Evolutionary conservation across 2,329 filamentous ascomycete genomes (phyloP).

Genomic region (Pseudogymnoascus verrucosus): DNA sequence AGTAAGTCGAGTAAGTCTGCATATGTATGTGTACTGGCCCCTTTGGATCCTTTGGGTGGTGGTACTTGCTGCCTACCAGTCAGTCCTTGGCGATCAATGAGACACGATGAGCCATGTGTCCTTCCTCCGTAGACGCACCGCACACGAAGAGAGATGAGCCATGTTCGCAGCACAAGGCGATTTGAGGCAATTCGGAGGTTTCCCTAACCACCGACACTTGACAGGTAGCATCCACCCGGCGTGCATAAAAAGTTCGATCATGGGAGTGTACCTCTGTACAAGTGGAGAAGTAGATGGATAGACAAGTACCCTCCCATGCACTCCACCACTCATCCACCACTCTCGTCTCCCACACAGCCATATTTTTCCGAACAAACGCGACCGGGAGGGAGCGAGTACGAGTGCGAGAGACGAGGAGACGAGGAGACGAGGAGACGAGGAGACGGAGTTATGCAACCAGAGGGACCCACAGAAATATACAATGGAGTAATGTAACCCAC

Average conservation of each 20-base stretch:
- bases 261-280: background rate
- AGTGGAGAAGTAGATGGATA: background rate
- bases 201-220: background rate
- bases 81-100: too few relatives aligned
- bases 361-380: background rate
- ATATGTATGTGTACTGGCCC: too few relatives aligned
- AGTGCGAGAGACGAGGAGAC: background rate
- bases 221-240: background rate
- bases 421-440: too few relatives aligned
- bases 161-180: background rate
- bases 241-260: background rate
- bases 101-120: too few relatives aligned
- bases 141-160: too few relatives aligned
- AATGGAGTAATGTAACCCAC: too few relatives aligned
- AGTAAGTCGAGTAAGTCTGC: too few relatives aligned
- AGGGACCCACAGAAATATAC: background rate
- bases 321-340: background rate
- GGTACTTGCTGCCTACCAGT: too few relatives aligned
- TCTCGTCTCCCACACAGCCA: background rate
- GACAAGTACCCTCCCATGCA: background rate
- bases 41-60: too few relatives aligned
- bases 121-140: too few relatives aligned
- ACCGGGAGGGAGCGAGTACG: background rate
- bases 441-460: background rate
- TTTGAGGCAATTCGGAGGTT: constrained; percentile 5